Evolutionary conservation across 2,329 filamentous ascomycete genomes (phyloP).

Genomic region (Parascedosporium putredinis): DNA sequence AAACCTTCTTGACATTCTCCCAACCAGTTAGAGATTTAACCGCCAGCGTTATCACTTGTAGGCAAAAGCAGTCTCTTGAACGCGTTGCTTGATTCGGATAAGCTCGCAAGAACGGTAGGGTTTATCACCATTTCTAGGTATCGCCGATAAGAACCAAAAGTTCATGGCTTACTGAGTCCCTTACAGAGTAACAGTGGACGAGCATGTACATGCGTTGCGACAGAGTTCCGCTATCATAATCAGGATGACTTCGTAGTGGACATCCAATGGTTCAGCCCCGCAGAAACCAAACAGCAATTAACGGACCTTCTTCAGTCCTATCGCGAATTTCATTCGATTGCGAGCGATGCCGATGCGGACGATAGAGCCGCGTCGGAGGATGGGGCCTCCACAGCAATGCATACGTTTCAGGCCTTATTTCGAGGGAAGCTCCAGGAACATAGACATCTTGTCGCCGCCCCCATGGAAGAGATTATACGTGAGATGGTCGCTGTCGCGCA

Average conservation of each 20-base stretch:
- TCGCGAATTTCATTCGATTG: no score
- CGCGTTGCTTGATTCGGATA: constrained; percentile 30
- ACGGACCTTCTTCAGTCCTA: constrained; percentile 25
- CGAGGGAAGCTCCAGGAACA: no score
- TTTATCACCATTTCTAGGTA: not conserved
- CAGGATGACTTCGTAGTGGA: constrained; percentile 21
- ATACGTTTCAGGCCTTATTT: no score
- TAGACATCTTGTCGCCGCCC: no score
- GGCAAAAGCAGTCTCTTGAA: constrained; percentile 41
- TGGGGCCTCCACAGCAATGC: no score
- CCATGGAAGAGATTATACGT: no score
- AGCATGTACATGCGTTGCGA: constrained; percentile 37
- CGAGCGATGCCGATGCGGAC: no score
- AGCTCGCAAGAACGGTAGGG: constrained; percentile 31
- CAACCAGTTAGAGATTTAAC: not conserved
- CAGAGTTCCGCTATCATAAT: constrained; percentile 32
- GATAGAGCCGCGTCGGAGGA: no score
- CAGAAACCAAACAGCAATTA: constrained; percentile 24
- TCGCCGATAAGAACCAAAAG: not conserved
- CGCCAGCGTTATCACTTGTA: constrained; percentile 4
- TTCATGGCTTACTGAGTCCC: not conserved
- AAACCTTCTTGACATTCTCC: no score
- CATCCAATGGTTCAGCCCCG: constrained; percentile 21
- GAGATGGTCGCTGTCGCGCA: no score
- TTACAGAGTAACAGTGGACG: constrained; percentile 32